These are phyloP conservation scores for Talaromyces amestolkiae DNA, from an alignment of 2,329 filamentous ascomycete genomes.

Conservation along the genomic window DNA sequence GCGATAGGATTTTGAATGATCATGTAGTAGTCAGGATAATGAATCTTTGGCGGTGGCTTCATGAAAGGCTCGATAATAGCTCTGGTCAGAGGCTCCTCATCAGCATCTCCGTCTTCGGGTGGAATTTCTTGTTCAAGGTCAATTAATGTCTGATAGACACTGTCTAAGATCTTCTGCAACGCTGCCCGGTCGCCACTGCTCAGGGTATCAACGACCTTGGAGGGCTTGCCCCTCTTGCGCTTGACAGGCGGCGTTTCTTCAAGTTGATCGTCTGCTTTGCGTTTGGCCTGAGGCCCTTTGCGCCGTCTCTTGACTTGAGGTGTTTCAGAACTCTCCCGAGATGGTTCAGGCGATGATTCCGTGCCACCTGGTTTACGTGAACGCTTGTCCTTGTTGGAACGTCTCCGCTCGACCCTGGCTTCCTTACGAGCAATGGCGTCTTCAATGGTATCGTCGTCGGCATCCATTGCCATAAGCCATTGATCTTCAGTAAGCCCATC, in stretches of 20 bases:
- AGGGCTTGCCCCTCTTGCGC: conserved; percentile 70
- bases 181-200: conserved; percentile 66
- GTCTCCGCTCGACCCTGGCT: conserved; percentile 76
- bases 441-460: conserved; percentile 91
- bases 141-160: conserved; percentile 76
- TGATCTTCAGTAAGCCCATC: conserved; percentile 98
- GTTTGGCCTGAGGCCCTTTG: conserved; percentile 77
- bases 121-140: conserved; percentile 73
- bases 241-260: conserved; percentile 76
- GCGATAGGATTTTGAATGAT: conserved; percentile 90
- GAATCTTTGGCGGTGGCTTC: conserved; percentile 80
- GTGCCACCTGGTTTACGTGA: conserved; percentile 41
- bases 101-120: conserved; percentile 51
- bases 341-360: conserved; percentile 74
- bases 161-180: conserved; percentile 77
- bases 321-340: conserved; percentile 79
- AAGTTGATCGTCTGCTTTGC: conserved; percentile 75
- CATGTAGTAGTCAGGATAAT: conserved; percentile 93
- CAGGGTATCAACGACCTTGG: conserved; percentile 67
- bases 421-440: conserved; percentile 88
- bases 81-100: conserved; percentile 60
- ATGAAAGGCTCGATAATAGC: conserved; percentile 92
- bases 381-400: conserved; percentile 70
- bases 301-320: conserved; percentile 74
- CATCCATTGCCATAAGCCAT: conserved; percentile 96